phyloP scores from a whole-genome alignment of 2,329 filamentous ascomycete species.

The Alternaria sp. region DNA sequence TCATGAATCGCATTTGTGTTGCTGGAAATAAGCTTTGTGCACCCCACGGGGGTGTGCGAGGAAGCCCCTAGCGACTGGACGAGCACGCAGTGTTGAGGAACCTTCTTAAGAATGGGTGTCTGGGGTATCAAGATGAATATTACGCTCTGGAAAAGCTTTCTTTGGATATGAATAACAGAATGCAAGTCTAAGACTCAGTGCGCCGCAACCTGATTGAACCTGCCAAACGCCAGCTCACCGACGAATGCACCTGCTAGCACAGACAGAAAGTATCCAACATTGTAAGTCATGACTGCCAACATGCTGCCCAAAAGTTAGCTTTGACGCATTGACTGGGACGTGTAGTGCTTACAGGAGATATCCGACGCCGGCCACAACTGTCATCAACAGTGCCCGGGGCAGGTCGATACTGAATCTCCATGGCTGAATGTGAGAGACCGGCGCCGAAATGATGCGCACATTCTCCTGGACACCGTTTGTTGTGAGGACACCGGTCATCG shows the following conservation, averaged over 20 bases:
- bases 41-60: not conserved
- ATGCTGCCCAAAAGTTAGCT: conserved; percentile 64
- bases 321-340: not conserved
- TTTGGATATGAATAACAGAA: not conserved
- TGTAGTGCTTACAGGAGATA: conserved; percentile 78
- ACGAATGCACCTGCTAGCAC: conserved; percentile 80
- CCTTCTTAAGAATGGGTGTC: not conserved
- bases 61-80: not conserved
- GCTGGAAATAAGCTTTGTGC: not conserved
- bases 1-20: not conserved
- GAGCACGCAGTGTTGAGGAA: not conserved
- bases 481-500: conserved; percentile 70
- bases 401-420: conserved; percentile 85
- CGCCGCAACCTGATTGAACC: conserved; percentile 59
- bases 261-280: conserved; percentile 83
- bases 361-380: conserved; percentile 74
- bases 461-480: conserved; percentile 82
- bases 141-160: not conserved
- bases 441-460: conserved; percentile 73
- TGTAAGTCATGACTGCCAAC: conserved; percentile 90
- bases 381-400: conserved; percentile 72
- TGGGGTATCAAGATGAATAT: not conserved
- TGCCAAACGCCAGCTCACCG: conserved; percentile 81
- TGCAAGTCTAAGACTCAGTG: not conserved
- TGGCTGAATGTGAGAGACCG: conserved; percentile 62